These are phyloP conservation scores for Chytridiales sp. DNA, from an alignment of 371 early-diverging fungal species.

Conservation along the genomic window DNA sequence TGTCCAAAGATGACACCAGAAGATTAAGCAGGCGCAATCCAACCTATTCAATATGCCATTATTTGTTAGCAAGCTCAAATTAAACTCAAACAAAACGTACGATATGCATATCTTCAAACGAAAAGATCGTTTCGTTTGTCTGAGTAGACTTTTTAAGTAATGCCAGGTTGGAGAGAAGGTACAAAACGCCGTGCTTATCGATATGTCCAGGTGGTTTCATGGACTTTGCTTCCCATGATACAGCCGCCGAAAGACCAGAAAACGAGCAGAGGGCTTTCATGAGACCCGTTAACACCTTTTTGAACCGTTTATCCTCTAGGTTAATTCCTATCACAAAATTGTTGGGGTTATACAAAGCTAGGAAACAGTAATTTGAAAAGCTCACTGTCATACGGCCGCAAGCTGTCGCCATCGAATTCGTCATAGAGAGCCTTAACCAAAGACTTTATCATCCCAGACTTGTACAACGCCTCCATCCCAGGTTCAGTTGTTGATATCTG, in stretches of 20 bases:
- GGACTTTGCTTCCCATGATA: no score
- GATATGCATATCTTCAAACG: no score
- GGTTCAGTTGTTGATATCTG: conserved; percentile 43
- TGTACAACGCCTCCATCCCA: conserved; percentile 44
- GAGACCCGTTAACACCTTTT: conserved; percentile 36
- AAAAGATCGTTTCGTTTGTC: not conserved
- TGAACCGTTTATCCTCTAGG: conserved; percentile 30
- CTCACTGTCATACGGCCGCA: no score
- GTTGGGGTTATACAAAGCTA: no score
- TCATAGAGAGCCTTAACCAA: conserved; percentile 37
- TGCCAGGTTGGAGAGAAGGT: no score
- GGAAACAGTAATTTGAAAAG: no score
- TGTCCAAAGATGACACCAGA: conserved; percentile 39
- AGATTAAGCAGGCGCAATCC: conserved; percentile 38
- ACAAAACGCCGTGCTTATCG: no score
- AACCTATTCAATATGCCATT: no score
- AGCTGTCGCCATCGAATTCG: conserved; percentile 3
- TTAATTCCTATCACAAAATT: conserved; percentile 19
- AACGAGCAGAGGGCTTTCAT: conserved; percentile 41
- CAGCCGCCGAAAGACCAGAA: conserved; percentile 32
- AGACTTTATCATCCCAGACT: conserved; percentile 30
- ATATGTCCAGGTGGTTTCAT: no score
- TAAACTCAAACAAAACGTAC: no score
- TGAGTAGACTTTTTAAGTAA: conserved; percentile 14
- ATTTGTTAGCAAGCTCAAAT: no score